phyloP scores from a whole-genome alignment of 129 eudicot genomes.

The Ambrosia artemisiifolia region DNA sequence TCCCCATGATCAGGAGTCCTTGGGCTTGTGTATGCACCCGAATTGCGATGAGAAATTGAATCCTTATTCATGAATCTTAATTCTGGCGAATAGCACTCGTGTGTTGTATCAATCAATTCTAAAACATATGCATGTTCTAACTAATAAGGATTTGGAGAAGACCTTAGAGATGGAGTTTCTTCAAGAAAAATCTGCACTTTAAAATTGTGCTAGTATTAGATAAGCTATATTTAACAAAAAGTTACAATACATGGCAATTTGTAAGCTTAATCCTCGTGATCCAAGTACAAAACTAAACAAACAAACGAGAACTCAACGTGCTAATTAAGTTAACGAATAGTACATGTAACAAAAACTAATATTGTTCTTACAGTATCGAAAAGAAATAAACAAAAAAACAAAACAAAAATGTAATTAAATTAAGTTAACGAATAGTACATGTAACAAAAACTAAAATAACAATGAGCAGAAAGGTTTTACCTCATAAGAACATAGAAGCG shows the following conservation, averaged over 20 bases:
- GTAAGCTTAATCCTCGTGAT: neutral
- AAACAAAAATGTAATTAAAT: too few species aligned
- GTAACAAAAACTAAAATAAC: too few species aligned
- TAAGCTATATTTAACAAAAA: neutral
- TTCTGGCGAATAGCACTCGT: conserved; percentile 11
- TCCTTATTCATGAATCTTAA: conserved; percentile 42
- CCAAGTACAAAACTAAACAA: neutral
- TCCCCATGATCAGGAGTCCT: conserved; percentile 64
- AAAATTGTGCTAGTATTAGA: conserved; percentile 1
- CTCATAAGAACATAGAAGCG: too few species aligned
- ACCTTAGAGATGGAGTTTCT: neutral
- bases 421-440: too few species aligned
- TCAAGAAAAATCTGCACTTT: conserved; percentile 6
- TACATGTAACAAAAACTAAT: too few species aligned
- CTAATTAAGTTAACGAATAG: too few species aligned
- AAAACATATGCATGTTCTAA: neutral
- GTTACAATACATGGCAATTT: neutral
- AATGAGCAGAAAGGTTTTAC: too few species aligned
- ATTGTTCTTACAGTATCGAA: too few species aligned
- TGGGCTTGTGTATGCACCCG: conserved; percentile 75
- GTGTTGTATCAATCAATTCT: conserved; percentile 2
- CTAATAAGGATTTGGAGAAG: neutral
- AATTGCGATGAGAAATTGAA: conserved; percentile 36
- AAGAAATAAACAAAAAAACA: too few species aligned
- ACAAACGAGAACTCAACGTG: neutral